Evolutionary conservation across 164 flowering plant genomes (phyloP).

Genomic region (Aristolochia californica): DNA sequence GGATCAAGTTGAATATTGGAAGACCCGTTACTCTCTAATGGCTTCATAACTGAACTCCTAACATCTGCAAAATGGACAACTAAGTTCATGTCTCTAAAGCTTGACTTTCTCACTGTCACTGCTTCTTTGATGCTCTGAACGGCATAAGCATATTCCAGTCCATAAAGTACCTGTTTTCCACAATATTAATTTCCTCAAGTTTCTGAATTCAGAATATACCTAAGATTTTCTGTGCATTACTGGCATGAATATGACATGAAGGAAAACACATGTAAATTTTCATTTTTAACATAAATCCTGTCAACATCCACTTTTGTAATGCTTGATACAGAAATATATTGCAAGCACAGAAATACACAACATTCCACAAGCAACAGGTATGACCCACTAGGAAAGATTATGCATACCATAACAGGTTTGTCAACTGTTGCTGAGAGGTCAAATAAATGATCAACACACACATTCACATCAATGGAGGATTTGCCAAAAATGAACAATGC

Average conservation of each 20-base stretch:
- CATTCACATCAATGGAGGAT: slow-evolving; percentile 31
- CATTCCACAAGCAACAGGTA: not conserved
- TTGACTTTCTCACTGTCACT: slow-evolving; percentile 16
- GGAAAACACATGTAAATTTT: too few species aligned
- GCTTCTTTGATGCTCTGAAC: slow-evolving; percentile 39
- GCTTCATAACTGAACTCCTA: slow-evolving; percentile 32
- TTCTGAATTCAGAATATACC: too few species aligned
- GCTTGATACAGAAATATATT: too few species aligned
- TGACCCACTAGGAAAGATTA: not conserved
- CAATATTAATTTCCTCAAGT: too few species aligned
- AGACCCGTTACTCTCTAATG: slow-evolving; percentile 21
- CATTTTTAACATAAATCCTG: too few species aligned
- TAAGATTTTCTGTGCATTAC: too few species aligned
- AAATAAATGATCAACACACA: slow-evolving; percentile 39
- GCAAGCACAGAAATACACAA: too few species aligned
- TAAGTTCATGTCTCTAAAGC: slow-evolving; percentile 4
- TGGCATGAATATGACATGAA: too few species aligned
- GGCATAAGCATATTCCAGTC: slow-evolving; percentile 78
- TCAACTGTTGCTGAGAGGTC: slow-evolving; percentile 21
- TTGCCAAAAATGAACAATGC: slow-evolving; percentile 81
- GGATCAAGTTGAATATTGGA: slow-evolving; percentile 11
- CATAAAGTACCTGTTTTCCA: slow-evolving; percentile 62
- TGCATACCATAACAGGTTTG: slow-evolving; percentile 60
- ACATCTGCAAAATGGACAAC: slow-evolving; percentile 46
- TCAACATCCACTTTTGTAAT: too few species aligned